These are phyloP conservation scores for Saprolegnia parasitica DNA, from an alignment of 352 stramenopile species.

Conservation along the genomic window DNA sequence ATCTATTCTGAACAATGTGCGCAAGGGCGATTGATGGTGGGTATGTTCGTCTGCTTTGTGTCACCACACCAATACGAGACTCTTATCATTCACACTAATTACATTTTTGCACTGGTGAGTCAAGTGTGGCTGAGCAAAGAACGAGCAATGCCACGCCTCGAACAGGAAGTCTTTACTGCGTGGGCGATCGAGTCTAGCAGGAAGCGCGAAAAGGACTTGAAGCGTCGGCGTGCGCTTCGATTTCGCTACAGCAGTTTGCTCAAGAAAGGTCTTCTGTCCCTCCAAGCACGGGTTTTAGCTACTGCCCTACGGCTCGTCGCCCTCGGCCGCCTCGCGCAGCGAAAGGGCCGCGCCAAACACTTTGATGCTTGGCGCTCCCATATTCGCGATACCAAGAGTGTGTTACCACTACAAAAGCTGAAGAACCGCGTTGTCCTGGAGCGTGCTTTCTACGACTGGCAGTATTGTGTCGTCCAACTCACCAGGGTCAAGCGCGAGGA, in stretches of 20 bases:
- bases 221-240: constrained; percentile 9
- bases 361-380: constrained; percentile 1
- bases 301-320: not conserved
- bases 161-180: not conserved
- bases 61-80: too few relatives aligned
- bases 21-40: constrained; percentile 49
- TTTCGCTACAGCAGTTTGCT: constrained; percentile 15
- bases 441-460: not conserved
- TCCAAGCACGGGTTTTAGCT: not conserved
- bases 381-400: not conserved
- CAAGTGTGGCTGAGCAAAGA: too few relatives aligned
- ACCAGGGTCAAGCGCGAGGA: too few relatives aligned
- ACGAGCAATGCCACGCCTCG: too few relatives aligned
- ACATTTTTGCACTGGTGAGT: too few relatives aligned
- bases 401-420: not conserved
- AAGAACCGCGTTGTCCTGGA: not conserved
- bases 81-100: not conserved
- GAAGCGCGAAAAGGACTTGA: not conserved
- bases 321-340: not conserved
- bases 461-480: too few relatives aligned
- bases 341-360: not conserved
- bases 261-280: not conserved
- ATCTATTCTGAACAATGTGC: constrained; percentile 50
- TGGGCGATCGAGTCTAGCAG: not conserved
- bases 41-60: too few relatives aligned